phyloP scores from a whole-genome alignment of 768 basidiomycete species.

The Mycena haematopus region DNA sequence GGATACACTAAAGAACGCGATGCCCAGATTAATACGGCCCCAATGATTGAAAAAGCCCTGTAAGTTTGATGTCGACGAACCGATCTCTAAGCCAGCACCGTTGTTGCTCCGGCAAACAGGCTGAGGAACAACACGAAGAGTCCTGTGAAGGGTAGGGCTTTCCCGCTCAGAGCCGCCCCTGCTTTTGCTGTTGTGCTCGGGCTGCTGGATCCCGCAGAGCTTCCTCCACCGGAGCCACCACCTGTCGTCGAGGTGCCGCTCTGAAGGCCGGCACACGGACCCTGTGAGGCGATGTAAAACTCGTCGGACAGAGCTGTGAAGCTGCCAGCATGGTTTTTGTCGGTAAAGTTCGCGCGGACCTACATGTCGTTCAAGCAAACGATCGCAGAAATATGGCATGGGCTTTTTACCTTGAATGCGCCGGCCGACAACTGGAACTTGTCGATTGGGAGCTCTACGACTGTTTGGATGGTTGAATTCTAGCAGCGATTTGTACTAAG shows the following conservation, averaged over 20 bases:
- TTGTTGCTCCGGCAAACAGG: neutral
- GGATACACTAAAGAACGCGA: too few relatives aligned
- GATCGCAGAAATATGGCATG: neutral
- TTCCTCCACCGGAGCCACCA: too few relatives aligned
- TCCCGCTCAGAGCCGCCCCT: neutral
- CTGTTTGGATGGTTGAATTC: neutral
- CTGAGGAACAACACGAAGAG: neutral
- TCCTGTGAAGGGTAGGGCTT: neutral
- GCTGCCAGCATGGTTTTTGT: neutral
- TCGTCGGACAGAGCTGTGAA: constrained; percentile 1
- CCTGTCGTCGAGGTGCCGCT: constrained; percentile 9
- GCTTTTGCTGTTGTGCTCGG: neutral
- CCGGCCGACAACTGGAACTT: neutral
- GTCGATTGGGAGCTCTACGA: neutral
- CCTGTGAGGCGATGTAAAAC: neutral
- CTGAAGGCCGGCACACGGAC: neutral
- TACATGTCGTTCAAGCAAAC: neutral
- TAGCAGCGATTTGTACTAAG: neutral
- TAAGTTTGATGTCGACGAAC: too few relatives aligned
- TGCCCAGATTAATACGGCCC: too few relatives aligned
- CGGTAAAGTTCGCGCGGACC: constrained; percentile 17
- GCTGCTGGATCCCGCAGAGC: neutral
- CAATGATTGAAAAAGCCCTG: too few relatives aligned
- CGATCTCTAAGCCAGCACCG: neutral
- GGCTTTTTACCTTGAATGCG: neutral